Conservation (phyloP, 2,329 filamentous ascomycete genomes). For the Beauveria caledonica region DNA sequence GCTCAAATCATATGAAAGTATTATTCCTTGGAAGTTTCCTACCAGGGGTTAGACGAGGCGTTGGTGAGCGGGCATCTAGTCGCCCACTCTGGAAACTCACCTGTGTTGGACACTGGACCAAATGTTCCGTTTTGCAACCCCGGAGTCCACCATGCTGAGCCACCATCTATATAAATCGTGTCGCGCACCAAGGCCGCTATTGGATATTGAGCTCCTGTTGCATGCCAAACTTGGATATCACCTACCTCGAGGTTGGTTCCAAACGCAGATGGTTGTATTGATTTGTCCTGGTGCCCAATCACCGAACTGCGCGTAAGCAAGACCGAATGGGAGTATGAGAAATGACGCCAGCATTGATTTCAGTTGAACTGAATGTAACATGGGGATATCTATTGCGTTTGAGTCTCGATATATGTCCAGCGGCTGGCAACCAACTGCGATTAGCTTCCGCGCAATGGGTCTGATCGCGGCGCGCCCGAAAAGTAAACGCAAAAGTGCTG, state of each 20-base stretch:
- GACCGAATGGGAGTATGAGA: not conserved
- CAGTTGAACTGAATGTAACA: not conserved
- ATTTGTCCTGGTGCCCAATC: conserved; percentile 44
- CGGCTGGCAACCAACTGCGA: not conserved
- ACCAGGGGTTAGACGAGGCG: not conserved
- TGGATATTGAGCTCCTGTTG: not conserved
- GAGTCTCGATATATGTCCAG: not conserved
- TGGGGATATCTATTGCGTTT: not conserved
- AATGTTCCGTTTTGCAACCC: conserved; percentile 37
- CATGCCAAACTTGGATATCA: not conserved
- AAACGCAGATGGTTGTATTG: conserved; percentile 52
- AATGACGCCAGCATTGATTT: not conserved
- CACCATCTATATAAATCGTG: conserved; percentile 59
- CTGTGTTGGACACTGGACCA: conserved; percentile 23
- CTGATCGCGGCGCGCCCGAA: not conserved
- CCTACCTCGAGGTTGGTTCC: conserved; percentile 40
- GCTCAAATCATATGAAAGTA: conserved; percentile 53
- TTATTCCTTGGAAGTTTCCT: conserved; percentile 45
- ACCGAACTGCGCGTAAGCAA: conserved; percentile 32
- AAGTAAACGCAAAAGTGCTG: not conserved
- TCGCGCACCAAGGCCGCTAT: conserved; percentile 51
- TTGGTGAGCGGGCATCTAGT: conserved; percentile 7
- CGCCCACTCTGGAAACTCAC: conserved; percentile 23
- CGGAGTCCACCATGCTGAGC: conserved; percentile 44
- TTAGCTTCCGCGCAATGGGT: not conserved